Percentiles rank a stretch among this genome's conserved stretches.
Evolutionary conservation across 108 stramenopile species (phyloP).

Genomic region (Hondaea fermentalgiana): DNA sequence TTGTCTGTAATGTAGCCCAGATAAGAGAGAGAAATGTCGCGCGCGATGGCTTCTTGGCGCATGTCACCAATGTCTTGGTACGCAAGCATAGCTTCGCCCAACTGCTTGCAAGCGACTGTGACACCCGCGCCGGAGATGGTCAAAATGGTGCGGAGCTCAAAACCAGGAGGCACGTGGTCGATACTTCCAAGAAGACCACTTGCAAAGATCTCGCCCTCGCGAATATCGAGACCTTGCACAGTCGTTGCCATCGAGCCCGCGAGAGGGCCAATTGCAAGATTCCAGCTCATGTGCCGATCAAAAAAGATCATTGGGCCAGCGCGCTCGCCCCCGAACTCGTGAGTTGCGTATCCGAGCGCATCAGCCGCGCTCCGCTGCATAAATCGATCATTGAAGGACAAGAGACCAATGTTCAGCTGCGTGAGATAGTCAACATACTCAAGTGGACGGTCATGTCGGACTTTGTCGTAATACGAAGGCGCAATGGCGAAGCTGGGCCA

Average conservation of each 20-base stretch:
- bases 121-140: background rate
- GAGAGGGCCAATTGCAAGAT: background rate
- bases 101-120: background rate
- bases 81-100: background rate
- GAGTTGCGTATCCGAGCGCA: background rate
- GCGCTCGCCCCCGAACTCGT: background rate
- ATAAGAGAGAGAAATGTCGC: background rate
- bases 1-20: slow-evolving; percentile 37
- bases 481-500: background rate
- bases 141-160: background rate
- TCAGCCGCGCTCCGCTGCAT: background rate
- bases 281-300: background rate
- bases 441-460: background rate
- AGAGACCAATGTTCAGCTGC: background rate
- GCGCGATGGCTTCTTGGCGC: background rate
- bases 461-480: background rate
- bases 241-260: background rate
- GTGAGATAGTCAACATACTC: background rate
- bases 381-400: background rate
- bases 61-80: background rate
- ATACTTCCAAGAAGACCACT: background rate
- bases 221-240: background rate
- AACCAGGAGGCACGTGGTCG: background rate
- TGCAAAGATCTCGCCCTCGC: background rate
- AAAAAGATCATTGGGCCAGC: background rate